Conservation (phyloP, 2,329 filamentous ascomycete genomes). For the Exophiala sp. region DNA sequence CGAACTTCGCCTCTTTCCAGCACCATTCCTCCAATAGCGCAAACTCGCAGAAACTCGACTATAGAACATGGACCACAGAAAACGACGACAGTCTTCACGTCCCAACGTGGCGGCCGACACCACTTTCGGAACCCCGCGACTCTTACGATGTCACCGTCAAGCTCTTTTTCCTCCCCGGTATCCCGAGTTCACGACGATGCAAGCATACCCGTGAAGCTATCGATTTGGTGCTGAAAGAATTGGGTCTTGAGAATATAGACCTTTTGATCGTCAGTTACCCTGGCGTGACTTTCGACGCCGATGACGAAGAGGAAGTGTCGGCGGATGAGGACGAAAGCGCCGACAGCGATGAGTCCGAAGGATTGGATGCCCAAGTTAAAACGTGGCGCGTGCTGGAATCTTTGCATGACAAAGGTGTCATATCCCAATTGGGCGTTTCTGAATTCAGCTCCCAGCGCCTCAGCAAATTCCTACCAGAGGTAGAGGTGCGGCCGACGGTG, state of each 20-base stretch:
- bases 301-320: slow-evolving; percentile 64
- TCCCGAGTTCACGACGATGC: slow-evolving; percentile 62
- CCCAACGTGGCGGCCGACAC: slow-evolving; percentile 70
- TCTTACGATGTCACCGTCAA: slow-evolving; percentile 96
- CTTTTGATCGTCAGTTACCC: slow-evolving; percentile 91
- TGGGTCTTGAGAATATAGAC: slow-evolving; percentile 73
- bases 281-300: slow-evolving; percentile 87
- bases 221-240: slow-evolving; percentile 72
- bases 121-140: slow-evolving; percentile 71
- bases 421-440: slow-evolving; percentile 74
- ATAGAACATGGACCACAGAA: slow-evolving; percentile 63
- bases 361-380: slow-evolving; percentile 63
- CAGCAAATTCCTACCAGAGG: slow-evolving; percentile 68
- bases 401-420: slow-evolving; percentile 67
- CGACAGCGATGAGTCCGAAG: slow-evolving; percentile 44
- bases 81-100: slow-evolving; percentile 65
- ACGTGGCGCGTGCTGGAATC: slow-evolving; percentile 66
- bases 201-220: slow-evolving; percentile 75
- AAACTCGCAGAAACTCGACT: slow-evolving; percentile 12
- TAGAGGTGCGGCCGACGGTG: slow-evolving; percentile 71
- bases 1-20: slow-evolving; percentile 72
- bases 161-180: slow-evolving; percentile 81
- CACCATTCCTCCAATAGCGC: slow-evolving; percentile 39
- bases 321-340: slow-evolving; percentile 51
- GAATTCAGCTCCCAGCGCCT: slow-evolving; percentile 89